phyloP scores from a whole-genome alignment of 139 green algal genomes.

The Chlamydomonas sp. region DNA sequence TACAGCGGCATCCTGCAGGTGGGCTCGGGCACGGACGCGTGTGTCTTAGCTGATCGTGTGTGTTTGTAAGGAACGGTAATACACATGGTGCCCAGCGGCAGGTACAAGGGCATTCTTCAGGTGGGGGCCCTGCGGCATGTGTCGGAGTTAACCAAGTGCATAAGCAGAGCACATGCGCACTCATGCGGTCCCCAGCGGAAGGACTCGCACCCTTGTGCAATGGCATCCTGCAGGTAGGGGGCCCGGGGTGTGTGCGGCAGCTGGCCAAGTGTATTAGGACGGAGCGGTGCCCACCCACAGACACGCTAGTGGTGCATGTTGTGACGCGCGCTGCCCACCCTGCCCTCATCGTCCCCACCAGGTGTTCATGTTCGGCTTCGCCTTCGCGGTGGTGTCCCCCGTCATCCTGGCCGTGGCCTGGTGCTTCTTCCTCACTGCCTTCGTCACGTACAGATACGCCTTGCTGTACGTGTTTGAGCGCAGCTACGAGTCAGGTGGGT shows the following conservation, averaged over 20 bases:
- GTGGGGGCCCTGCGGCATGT: not conserved
- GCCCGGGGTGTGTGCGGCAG: not conserved
- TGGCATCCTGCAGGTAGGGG: slow-evolving; percentile 13
- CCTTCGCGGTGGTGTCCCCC: slow-evolving; percentile 15
- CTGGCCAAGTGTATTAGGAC: not conserved
- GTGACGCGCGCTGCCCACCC: not conserved
- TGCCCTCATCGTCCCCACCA: not conserved
- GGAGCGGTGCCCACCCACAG: not conserved
- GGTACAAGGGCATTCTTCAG: not conserved
- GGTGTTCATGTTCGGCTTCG: slow-evolving; percentile 22
- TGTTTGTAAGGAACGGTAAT: not conserved
- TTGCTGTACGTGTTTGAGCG: slow-evolving; percentile 20
- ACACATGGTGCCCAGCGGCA: not conserved
- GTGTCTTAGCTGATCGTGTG: not conserved
- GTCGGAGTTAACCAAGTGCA: not conserved
- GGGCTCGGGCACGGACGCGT: not conserved
- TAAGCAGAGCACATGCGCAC: not conserved
- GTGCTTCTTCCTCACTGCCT: slow-evolving; percentile 24
- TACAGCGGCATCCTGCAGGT: slow-evolving; percentile 31
- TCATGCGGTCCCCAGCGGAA: not conserved
- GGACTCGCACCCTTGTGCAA: not conserved
- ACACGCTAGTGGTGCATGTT: not conserved
- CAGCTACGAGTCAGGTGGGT: slow-evolving; percentile 33
- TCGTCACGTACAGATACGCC: slow-evolving; percentile 15
- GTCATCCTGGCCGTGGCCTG: slow-evolving; percentile 18